Base-by-base conservation (phyloP, 768 basidiomycete genomes). In the Mycena indigotica region DNA sequence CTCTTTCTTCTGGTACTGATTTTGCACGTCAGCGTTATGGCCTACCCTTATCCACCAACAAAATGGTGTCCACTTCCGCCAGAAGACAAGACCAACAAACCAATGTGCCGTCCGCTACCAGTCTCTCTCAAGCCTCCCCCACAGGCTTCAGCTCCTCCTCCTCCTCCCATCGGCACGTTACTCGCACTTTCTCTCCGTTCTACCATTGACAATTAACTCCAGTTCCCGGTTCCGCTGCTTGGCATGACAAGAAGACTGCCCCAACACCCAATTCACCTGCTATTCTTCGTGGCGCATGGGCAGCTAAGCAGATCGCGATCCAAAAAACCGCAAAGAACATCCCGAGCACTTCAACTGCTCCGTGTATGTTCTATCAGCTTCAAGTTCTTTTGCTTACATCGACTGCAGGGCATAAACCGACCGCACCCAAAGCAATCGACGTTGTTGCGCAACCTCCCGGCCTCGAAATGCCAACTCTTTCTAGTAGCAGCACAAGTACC, bases 51-150 rank as follows among this genome's bases (percentile, higher is more conserved):
- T 61, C 81, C 80, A 1, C 32, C 53, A 3, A 75, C 79, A 0
- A 52, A 64, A 21, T 79, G 76, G 73, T 81, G 81, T 55, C 56
- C 65, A 1, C 63, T 69, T 8, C 80, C 79, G 4, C 53, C 58
- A 4, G 79, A 80, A 66, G 77, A 80, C 65, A 68, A 58, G 44
- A 81, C 79, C 5, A 74, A 75, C 66, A 77, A 77, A 54, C 61
- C 69, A 17, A 69, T 82, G 29, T 82, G 80, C 62, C 73, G 78
- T 19, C 77, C 75, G 28, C 69, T 81, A 35, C 80, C 81, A 32
- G 63, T 64, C 17, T 62, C 66, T 12, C 53, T 66, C 39, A 69
- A 74, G 51, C 65, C 74, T 2, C 75, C 73, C 1, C 75, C 76
- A 1, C 64, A 67, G 4, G 26, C 32, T 5, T 63, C 64, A 12